Evolutionary conservation across 2,329 filamentous ascomycete species (phyloP), one percentile per base, ranked within the genome.

Genomic region (Botryotinia convoluta): DNA sequence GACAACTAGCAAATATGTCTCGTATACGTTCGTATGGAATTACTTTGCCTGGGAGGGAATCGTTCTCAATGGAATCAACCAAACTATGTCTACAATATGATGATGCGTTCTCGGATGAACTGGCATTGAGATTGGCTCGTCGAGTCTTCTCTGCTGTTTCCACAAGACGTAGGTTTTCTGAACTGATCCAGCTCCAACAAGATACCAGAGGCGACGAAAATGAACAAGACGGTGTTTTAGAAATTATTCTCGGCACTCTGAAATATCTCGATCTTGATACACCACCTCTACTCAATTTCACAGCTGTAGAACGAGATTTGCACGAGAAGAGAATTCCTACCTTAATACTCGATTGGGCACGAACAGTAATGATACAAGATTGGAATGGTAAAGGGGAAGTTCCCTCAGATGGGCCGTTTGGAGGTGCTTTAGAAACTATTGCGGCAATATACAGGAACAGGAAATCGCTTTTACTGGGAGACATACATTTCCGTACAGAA

Each of bases 381-480:
- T 98, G 95, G 95, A 88, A 95, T 79, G 93, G 93, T 0, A 88
- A 88, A 72, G 87, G 92, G 1, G 87, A 91, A 61, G 87, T 97
- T 69, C 85, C 89, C 3, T 90, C 88, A 72, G 91, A 92, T 78
- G 89, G 91, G 44, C 86, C 92, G 22, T 91, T 94, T 75, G 93
- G 93, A 22, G 92, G 93, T 70, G 93, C 94, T 12, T 83, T 98
- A 59, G 89, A 91, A 65, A 86, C 97, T 44, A 88, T 97, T 64
- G 85, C 88, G 44, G 87, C 90, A 37, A 87, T 97, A 81, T 91
- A 93, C 78, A 85, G 89, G 71, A 88, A 87, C 77, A 86, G 89
- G 51, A 87, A 90, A 64, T 85, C 86, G 3, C 85, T 95, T 4
- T 87, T 92, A 4, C 82, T 97, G 7, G 85, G 87, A 9, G 88